Evolutionary conservation across 2,329 filamentous ascomycete genomes (phyloP), one percentile per base, ranked within the genome.

Genomic region (Hypomyces perniciosus): DNA sequence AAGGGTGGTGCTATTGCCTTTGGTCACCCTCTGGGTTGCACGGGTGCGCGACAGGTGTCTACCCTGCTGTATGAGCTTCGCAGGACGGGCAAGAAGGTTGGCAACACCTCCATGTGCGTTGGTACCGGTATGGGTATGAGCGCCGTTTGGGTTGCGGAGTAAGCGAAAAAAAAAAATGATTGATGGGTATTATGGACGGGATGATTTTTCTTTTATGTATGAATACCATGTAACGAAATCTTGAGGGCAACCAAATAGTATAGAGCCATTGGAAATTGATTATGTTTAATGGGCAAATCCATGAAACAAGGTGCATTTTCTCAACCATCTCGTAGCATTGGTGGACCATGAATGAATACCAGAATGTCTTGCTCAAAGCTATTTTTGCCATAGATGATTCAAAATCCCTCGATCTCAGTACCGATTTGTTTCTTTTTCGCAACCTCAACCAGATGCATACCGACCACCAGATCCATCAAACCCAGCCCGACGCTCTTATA

Each of bases 91-190:
- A 80, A 93, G 78, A 88, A 87, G 79, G 74, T 97, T 55, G 93
- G 93, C 46, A 83, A 96, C 39, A 96, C 90, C 30, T 92, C 86
- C 69, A 97, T 97, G 93, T 99, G 93, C 68, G 75, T 97, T 45
- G 93, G 92, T 46, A 97, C 92, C 2, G 92, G 90, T 48, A 97
- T 97, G 93, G 92, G 92, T 47, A 95, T 96, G 90, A 91, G 90
- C 51, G 90, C 91, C 54, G 86, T 96, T 53, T 96, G 91, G 90
- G 91, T 96, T 58, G 88, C 90, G 3, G 91, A 96, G 77, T 95
- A 89, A 58, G 38, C n/a, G 43, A 45, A 54, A 31, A 39, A 31
- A 49, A 31, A 50, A 46, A 28, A 7, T 37, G 20, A 46, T 38
- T 7, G 8, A 26, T 38, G 31, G 29, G 26, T 44, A 42, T 41